These are phyloP conservation scores for Chaetomiaceae sp. DNA, from an alignment of 2,329 filamentous ascomycete genomes.

Conservation along the genomic window DNA sequence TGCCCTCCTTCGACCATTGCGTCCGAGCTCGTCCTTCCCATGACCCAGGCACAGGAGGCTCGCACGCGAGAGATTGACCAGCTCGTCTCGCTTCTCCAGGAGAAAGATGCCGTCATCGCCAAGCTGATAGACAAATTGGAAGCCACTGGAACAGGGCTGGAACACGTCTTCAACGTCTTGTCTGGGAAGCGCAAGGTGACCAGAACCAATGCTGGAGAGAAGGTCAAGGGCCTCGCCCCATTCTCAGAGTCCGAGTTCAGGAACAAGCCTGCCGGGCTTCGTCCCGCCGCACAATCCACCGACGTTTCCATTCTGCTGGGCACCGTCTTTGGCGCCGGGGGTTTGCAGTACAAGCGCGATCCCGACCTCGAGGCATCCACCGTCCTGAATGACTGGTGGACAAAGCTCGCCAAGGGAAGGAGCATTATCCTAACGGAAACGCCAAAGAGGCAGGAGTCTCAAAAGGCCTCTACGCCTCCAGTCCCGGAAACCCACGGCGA, in stretches of 20 bases:
- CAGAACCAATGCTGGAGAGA: slow-evolving; percentile 42
- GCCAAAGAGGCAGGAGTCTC: slow-evolving; percentile 13
- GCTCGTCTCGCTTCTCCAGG: slow-evolving; percentile 40
- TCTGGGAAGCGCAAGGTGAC: slow-evolving; percentile 45
- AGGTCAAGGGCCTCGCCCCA: slow-evolving; percentile 48
- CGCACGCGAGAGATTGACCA: slow-evolving; percentile 39
- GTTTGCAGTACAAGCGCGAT: slow-evolving; percentile 31
- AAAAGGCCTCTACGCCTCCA: slow-evolving; percentile 18
- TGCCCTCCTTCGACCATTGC: slow-evolving; percentile 40
- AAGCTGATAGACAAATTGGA: slow-evolving; percentile 53
- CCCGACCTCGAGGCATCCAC: slow-evolving; percentile 33
- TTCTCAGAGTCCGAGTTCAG: slow-evolving; percentile 43
- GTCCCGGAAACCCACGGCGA: slow-evolving; percentile 23
- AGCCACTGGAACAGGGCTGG: slow-evolving; percentile 46
- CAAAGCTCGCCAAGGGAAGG: slow-evolving; percentile 34
- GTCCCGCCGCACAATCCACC: slow-evolving; percentile 26
- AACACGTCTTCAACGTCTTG: slow-evolving; percentile 50
- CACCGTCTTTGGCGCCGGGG: slow-evolving; percentile 38
- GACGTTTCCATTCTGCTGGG: slow-evolving; percentile 38
- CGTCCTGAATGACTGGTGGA: slow-evolving; percentile 49
- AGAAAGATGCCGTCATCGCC: slow-evolving; percentile 50
- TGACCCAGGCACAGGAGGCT: slow-evolving; percentile 45
- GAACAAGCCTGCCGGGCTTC: slow-evolving; percentile 18
- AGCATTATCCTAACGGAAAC: slow-evolving; percentile 25
- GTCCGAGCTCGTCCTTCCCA: slow-evolving; percentile 48